Evolutionary conservation across 148 eudicot genomes (phyloP), one percentile per base, ranked within the genome.

Genomic region (Chenopodium berlandieri): DNA sequence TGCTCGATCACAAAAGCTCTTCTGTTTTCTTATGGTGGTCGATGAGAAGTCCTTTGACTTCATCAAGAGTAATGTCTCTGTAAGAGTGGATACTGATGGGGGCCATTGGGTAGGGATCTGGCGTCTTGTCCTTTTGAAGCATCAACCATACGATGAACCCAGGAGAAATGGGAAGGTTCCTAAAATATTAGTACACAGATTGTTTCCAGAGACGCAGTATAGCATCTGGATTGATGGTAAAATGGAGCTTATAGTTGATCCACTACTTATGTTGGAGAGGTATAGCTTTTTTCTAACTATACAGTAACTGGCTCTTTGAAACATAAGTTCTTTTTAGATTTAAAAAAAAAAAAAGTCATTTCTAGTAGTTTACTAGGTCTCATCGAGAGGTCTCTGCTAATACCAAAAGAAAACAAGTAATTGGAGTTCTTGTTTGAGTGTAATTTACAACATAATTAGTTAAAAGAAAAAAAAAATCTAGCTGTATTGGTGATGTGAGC

Each of bases 141-240:
- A 91, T 81, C 99, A 88, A 83, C 97, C 99, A 19, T 95, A 95
- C 82, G 99, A 95, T 83, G 97, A 95, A 81, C 99, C 99, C 31
- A 85, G 97, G 85, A 90, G 99, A 86, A 95, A 95, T 25, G 99
- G 99, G 77, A 95, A 95, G 82, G 91, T 95, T 80, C 97, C 99
- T 1, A 95, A 95, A 84, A 95, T 95, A 85, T 86, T 95, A 84
- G 90, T 93, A 31, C 99, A 92, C 66, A 84, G 99, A 81, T 87
- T 96, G 85, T 96, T 96, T 87, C 97, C 99, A 67, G 91, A 90
- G 84, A 94, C 95, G 63, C 84, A 85, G 83, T 93, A 96, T 86
- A 96, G 99, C 86, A 95, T 95, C 77, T 94, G 99, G 97, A 88
- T 95, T 86, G 99, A 95, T 91, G 99, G 97, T 60, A 95, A 95